These are phyloP conservation scores for Saccharomycopsis javanensis DNA, from an alignment of 805 yeast species.

Conservation along the genomic window DNA sequence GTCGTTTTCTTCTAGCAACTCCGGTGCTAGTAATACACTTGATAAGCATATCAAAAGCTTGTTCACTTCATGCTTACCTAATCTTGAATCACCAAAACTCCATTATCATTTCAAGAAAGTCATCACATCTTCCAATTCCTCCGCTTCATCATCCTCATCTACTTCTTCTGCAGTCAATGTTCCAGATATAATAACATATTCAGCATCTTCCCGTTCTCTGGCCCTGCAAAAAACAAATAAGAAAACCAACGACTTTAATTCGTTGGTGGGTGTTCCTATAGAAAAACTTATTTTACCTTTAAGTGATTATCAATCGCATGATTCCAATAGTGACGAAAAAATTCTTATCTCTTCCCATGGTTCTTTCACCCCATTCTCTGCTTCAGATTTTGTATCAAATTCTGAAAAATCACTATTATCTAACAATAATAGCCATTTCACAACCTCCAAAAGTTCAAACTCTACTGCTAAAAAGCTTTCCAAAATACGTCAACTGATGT, in stretches of 20 bases:
- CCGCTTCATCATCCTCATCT: background rate
- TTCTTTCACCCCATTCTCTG: background rate
- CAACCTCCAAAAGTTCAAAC: slow-evolving; percentile 10
- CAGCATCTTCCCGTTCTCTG: background rate
- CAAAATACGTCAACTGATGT: slow-evolving; percentile 37
- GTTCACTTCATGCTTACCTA: slow-evolving; percentile 1
- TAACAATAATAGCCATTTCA: background rate
- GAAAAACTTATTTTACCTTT: background rate
- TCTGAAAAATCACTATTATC: background rate
- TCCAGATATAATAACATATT: background rate
- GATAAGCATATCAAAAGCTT: slow-evolving; percentile 1
- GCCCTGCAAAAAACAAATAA: background rate
- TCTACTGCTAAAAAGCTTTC: slow-evolving; percentile 31
- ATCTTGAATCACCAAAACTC: background rate
- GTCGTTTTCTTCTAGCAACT: background rate
- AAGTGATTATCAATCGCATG: background rate
- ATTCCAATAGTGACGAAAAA: slow-evolving; percentile 11
- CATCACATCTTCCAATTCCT: background rate
- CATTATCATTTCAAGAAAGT: background rate
- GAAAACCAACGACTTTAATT: background rate
- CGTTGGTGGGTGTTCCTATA: background rate
- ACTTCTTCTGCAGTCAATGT: background rate
- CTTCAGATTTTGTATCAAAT: background rate
- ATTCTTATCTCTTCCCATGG: slow-evolving; percentile 2
- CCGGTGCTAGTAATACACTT: background rate